phyloP scores from a whole-genome alignment of 768 basidiomycete species.

The Phylloporus scabripes region DNA sequence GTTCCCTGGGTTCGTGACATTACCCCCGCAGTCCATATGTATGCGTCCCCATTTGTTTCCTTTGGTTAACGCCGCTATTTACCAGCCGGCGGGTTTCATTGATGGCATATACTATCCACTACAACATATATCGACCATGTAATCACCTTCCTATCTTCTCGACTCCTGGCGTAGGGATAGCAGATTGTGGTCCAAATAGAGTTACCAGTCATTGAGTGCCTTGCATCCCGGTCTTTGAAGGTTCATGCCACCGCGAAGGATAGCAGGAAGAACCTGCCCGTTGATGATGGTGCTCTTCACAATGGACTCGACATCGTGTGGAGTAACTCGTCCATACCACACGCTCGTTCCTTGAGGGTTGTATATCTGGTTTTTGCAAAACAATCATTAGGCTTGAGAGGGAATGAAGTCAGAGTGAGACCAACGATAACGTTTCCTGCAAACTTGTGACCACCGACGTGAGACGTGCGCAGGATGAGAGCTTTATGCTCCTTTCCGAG shows the following conservation, averaged over 20 bases:
- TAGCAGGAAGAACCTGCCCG: slow-evolving; percentile 77
- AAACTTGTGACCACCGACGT: slow-evolving; percentile 91
- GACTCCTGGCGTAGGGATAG: neutral
- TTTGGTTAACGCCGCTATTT: slow-evolving; percentile 9
- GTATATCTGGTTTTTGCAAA: slow-evolving; percentile 54
- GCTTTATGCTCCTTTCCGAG: slow-evolving; percentile 58
- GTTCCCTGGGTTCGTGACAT: slow-evolving; percentile 2
- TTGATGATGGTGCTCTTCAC: slow-evolving; percentile 83
- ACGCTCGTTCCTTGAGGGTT: slow-evolving; percentile 80
- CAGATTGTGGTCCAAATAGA: neutral
- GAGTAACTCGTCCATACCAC: slow-evolving; percentile 92
- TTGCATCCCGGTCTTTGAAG: slow-evolving; percentile 64
- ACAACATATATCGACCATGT: slow-evolving; percentile 24
- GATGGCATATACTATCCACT: slow-evolving; percentile 21
- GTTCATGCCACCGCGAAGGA: slow-evolving; percentile 84
- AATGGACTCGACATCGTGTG: slow-evolving; percentile 82
- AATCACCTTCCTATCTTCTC: slow-evolving; percentile 11
- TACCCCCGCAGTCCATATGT: slow-evolving; percentile 7
- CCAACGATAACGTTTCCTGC: slow-evolving; percentile 87
- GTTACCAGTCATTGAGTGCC: slow-evolving; percentile 68
- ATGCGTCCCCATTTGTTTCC: slow-evolving; percentile 1
- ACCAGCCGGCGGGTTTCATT: neutral
- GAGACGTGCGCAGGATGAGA: slow-evolving; percentile 81
- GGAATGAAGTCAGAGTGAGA: slow-evolving; percentile 14
- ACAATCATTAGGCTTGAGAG: neutral